A percentile compares a stretch with the other conserved stretches of the same genome.
Evolutionary conservation across 306 rosid species (phyloP).

Genomic region (Quercus wislizeni): DNA sequence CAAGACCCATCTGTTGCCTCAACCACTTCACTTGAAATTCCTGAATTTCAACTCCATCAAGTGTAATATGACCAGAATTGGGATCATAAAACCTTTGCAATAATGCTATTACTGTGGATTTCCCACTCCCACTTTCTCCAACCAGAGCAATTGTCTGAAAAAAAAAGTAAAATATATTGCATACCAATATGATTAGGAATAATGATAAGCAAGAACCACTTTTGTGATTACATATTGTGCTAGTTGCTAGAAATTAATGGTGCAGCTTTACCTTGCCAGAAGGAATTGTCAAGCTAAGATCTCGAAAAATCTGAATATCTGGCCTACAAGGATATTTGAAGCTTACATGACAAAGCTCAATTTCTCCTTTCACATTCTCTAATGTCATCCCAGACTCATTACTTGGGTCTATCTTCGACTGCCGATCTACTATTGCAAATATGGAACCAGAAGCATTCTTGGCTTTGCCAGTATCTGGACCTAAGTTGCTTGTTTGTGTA

Average conservation of each 20-base stretch:
- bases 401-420: constrained; percentile 37
- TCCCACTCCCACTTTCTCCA: constrained; percentile 81
- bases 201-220: background rate
- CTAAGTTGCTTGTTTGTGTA: constrained; percentile 36
- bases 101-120: constrained; percentile 55
- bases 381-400: constrained; percentile 34
- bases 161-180: background rate
- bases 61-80: constrained; percentile 56
- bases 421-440: constrained; percentile 35
- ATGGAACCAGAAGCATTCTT: constrained; percentile 38
- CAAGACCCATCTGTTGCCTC: constrained; percentile 68
- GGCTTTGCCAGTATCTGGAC: constrained; percentile 44
- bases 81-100: constrained; percentile 68
- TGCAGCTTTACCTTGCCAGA: constrained; percentile 39
- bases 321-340: constrained; percentile 44
- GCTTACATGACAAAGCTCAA: constrained; percentile 37
- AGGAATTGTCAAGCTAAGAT: constrained; percentile 35
- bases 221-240: background rate
- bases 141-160: constrained; percentile 62
- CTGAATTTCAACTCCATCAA: constrained; percentile 52
- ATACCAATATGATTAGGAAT: background rate
- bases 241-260: background rate
- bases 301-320: constrained; percentile 37
- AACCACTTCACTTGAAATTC: constrained; percentile 55
- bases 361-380: constrained; percentile 35